A percentile compares a stretch with the other conserved stretches of the same genome.
phyloP scores from a whole-genome alignment of 805 yeast genomes.

The Grigorovia jiainica region DNA sequence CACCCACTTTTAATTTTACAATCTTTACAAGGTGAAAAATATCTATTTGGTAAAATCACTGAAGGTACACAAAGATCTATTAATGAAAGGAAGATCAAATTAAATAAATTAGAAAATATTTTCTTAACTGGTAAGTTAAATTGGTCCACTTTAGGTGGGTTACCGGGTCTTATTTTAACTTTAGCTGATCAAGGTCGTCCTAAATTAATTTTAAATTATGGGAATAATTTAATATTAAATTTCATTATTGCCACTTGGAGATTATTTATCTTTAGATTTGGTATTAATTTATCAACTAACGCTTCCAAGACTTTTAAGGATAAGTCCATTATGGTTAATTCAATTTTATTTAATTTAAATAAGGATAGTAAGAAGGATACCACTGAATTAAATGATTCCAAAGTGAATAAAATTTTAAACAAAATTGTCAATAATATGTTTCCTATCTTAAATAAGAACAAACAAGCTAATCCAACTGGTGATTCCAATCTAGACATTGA shows the following conservation, averaged over 20 bases:
- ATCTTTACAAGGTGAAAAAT: conserved; percentile 33
- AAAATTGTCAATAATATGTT: conserved; percentile 44
- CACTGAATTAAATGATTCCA: neutral
- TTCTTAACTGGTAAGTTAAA: conserved; percentile 69
- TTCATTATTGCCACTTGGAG: conserved; percentile 76
- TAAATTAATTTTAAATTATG: conserved; percentile 44
- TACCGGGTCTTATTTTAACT: conserved; percentile 83
- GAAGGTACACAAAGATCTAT: conserved; percentile 81
- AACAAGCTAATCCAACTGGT: conserved; percentile 30
- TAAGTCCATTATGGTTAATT: conserved; percentile 29
- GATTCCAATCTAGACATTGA: conserved; percentile 30
- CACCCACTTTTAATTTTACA: conserved; percentile 48
- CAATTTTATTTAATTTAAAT: conserved; percentile 15
- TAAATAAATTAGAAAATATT: conserved; percentile 51
- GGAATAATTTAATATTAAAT: conserved; percentile 34
- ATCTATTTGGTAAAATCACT: conserved; percentile 67
- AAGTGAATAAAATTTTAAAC: conserved; percentile 5
- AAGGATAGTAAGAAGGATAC: neutral
- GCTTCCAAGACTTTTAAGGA: conserved; percentile 12
- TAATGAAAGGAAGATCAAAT: conserved; percentile 47
- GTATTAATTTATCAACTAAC: conserved; percentile 39
- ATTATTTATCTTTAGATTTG: conserved; percentile 73
- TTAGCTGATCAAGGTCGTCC: conserved; percentile 67
- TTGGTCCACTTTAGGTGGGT: conserved; percentile 82
- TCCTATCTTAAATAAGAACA: conserved; percentile 38